Evolutionary conservation across 2,329 filamentous ascomycete genomes (phyloP).

Genomic region (Graphiopsis chlorocephala): DNA sequence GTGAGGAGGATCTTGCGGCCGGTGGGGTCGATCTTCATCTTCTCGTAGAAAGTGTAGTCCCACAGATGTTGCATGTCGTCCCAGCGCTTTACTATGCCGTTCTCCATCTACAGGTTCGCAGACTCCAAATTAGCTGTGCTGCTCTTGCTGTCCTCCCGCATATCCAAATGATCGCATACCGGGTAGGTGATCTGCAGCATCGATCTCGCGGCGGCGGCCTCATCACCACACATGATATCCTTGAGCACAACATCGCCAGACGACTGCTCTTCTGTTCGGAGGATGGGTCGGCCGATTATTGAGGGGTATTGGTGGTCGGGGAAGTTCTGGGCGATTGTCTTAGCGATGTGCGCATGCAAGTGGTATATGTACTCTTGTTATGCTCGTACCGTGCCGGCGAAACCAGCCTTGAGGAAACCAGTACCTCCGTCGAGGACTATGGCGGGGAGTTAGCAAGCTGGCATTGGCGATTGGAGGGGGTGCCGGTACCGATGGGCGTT

Average conservation of each 20-base stretch:
- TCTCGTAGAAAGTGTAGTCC: constrained; percentile 98
- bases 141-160: constrained; percentile 8
- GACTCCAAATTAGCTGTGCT: constrained; percentile 13
- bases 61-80: constrained; percentile 99
- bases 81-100: constrained; percentile 99
- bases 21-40: constrained; percentile 86
- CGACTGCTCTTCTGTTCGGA: constrained; percentile 90
- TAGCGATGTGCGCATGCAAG: not conserved
- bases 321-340: constrained; percentile 68
- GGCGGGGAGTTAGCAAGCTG: constrained; percentile 20
- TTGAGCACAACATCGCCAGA: constrained; percentile 69
- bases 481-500: constrained; percentile 47
- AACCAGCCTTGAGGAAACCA: constrained; percentile 99
- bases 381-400: constrained; percentile 73
- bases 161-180: constrained; percentile 45
- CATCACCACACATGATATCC: constrained; percentile 99
- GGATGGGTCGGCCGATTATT: constrained; percentile 94
- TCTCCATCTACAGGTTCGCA: constrained; percentile 72
- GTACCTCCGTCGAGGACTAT: constrained; percentile 98
- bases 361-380: not conserved
- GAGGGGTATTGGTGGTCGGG: constrained; percentile 98
- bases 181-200: constrained; percentile 99
- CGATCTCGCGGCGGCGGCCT: constrained; percentile 89
- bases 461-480: constrained; percentile 5
- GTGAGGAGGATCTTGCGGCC: constrained; percentile 97